Evolutionary conservation across 768 basidiomycete species (phyloP), one percentile per base, ranked within the genome.

Genomic region (Vishniacozyma victoriae): DNA sequence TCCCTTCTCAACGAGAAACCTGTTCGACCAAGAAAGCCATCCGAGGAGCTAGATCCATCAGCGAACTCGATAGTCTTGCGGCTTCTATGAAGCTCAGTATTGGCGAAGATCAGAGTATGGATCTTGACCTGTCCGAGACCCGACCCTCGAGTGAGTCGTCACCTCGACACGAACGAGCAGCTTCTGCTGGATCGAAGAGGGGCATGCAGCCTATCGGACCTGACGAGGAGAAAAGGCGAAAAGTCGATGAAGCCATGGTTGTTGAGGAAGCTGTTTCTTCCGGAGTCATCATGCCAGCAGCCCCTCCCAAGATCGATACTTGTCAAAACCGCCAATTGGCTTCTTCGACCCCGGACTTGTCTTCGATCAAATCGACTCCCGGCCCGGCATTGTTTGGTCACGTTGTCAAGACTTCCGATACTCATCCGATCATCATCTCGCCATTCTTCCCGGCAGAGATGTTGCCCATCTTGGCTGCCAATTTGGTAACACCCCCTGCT

Each of bases 381-480:
- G n/a, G 9, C 9, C 9, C 46, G 15, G 55, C 54, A 5, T 50
- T 67, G 1, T 64, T 64, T 49, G 62, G 67, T 13, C 60, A 63
- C 22, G 50, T 64, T 12, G 58, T 66, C 48, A 89, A 86, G 63
- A 89, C 86, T 1, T 87, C 86, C 2, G 76, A 79, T 19, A 79
- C 84, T 0, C 87, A 89, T 71, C 87, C 88, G 5, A 85, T 92
- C 65, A 87, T 88, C 59, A 82, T 86, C 53, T 85, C 85, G 0
- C 72, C 74, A 42, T 74, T 87, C 23, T 75, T 87, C 57, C 82
- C 85, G 3, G 72, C 73, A 5, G 80, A 85, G 35, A 72, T 81
- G 11, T 60, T 83, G 2, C 72, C 79, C 16, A 62, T 80, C 41
- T 73, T 85, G 13, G 24, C 65, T 7, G 22, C 48, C 20, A 52